Evolutionary conservation across 1,284 basidiomycete species (phyloP), one percentile per base, ranked within the genome.

Genomic region (Ganoderma sp.): DNA sequence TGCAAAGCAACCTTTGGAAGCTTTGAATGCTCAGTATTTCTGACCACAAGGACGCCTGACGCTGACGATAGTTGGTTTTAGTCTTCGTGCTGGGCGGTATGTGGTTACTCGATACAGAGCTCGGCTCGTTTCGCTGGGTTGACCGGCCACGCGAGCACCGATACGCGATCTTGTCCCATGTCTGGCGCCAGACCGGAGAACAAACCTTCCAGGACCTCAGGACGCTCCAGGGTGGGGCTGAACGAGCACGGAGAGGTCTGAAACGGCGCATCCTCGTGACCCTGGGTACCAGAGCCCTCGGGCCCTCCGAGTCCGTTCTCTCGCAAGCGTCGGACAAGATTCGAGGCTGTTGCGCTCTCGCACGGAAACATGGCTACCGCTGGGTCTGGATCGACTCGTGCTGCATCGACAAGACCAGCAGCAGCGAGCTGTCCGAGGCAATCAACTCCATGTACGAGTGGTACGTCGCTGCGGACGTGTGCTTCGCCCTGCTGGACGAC

Each of bases 381-480:
- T 64, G 66, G 61, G 71, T 69, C 3, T 71, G 71, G 69, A 73
- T 73, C 61, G 71, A 73, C 66, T 69, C 71, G 10, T 73, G 71
- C 43, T 71, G 71, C 66, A 71, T 73, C 56, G 71, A 73, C 69
- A 73, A 73, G 69, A 69, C 67, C 52, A 73, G 71, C 69, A 71
- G 71, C 62, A 63, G 58, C 17, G 69, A 69, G 66, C 71, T 73
- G 14, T 73, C 71, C 32, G 71, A 73, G 69, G 69, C 71, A 22
- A 70, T 72, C 69, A 72, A 72, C 66, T 72, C 71, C 12, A 72
- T 72, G 71, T 70, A 65, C 66, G 71, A 67, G 67, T 72, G 69
- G 67, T 72, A 72, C 63, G 69, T 64, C 6, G 71, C 69, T 14
- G 69, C 71, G 52, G 71, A 69, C 57, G 63, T 71, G 12, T 71